Evolutionary conservation across 331 rosid genomes (phyloP).

Genomic region (Spiraea crenata): DNA sequence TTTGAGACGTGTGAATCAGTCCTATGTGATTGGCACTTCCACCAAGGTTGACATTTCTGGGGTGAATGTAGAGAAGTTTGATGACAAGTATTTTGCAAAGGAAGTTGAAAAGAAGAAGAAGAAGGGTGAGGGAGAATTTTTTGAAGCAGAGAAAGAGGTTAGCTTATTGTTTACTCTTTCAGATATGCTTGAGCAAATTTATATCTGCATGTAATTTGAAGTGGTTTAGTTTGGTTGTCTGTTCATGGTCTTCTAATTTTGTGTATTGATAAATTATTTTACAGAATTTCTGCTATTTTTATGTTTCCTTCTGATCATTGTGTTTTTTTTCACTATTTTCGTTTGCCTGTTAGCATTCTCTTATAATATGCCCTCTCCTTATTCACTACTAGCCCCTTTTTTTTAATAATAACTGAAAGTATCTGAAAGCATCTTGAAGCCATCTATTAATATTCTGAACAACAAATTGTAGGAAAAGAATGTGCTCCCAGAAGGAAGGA

Average conservation of each 20-base stretch:
- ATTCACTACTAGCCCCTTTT: too few species aligned
- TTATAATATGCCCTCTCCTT: too few species aligned
- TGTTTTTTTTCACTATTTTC: background rate
- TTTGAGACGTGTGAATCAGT: constrained; percentile 33
- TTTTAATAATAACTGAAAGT: too few species aligned
- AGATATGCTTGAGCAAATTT: background rate
- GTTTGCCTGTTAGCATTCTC: background rate
- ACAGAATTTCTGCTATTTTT: background rate
- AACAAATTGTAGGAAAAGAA: constrained; percentile 48
- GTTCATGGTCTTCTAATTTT: background rate
- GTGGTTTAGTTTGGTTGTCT: background rate
- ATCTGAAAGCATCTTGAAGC: too few species aligned
- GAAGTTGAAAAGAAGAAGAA: constrained; percentile 24
- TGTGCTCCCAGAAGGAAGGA: constrained; percentile 53
- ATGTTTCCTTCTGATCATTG: background rate
- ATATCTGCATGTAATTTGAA: background rate
- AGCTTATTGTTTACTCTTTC: background rate
- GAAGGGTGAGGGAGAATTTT: constrained; percentile 35
- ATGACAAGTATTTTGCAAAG: constrained; percentile 29
- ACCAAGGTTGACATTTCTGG: constrained; percentile 35
- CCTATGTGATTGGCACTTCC: constrained; percentile 33
- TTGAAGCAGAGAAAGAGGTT: constrained; percentile 38
- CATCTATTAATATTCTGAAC: background rate
- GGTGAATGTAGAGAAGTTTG: constrained; percentile 30
- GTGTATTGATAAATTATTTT: background rate